Conservation (phyloP, 2,329 filamentous ascomycete genomes). For the Pseudocercospora eumusae region DNA sequence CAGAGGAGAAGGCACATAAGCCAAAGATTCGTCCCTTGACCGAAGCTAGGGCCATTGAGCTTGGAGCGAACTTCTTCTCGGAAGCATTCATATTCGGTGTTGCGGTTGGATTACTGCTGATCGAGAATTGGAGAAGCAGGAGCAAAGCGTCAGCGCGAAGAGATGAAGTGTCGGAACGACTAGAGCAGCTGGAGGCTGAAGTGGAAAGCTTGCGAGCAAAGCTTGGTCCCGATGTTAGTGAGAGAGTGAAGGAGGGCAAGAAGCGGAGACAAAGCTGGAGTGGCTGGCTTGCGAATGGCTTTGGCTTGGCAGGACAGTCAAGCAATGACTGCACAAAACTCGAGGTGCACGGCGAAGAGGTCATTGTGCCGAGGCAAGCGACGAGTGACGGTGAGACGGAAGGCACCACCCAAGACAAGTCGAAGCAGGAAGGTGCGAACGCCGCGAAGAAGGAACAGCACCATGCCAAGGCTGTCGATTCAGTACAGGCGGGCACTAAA, state of each 20-base stretch:
- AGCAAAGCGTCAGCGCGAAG: constrained; percentile 62
- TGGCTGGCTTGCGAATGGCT: constrained; percentile 35
- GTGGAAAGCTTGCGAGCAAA: constrained; percentile 42
- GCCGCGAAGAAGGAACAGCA: constrained; percentile 12
- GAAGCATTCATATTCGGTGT: constrained; percentile 68
- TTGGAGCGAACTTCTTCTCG: constrained; percentile 68
- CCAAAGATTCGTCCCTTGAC: constrained; percentile 62
- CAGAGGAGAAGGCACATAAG: constrained; percentile 43
- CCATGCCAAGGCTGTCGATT: constrained; percentile 22
- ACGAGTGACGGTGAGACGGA: constrained; percentile 9
- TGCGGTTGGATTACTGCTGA: constrained; percentile 62
- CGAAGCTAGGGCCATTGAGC: constrained; percentile 68
- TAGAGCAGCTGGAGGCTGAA: constrained; percentile 58
- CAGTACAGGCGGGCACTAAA: constrained; percentile 29
- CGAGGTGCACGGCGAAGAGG: constrained; percentile 1
- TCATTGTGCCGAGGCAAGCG: constrained; percentile 7
- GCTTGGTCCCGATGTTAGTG: constrained; percentile 42
- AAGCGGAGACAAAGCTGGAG: constrained; percentile 29
- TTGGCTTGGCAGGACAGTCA: constrained; percentile 7
- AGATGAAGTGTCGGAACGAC: constrained; percentile 61
- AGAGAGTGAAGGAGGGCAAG: constrained; percentile 36
- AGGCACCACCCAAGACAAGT: constrained; percentile 10
- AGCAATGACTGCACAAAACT: constrained; percentile 9
- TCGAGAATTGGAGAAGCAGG: constrained; percentile 62
- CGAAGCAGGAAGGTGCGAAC: constrained; percentile 17